These are phyloP conservation scores for Petunia hybrid DNA, from an alignment of 305 asterid genomes.

Conservation along the genomic window DNA sequence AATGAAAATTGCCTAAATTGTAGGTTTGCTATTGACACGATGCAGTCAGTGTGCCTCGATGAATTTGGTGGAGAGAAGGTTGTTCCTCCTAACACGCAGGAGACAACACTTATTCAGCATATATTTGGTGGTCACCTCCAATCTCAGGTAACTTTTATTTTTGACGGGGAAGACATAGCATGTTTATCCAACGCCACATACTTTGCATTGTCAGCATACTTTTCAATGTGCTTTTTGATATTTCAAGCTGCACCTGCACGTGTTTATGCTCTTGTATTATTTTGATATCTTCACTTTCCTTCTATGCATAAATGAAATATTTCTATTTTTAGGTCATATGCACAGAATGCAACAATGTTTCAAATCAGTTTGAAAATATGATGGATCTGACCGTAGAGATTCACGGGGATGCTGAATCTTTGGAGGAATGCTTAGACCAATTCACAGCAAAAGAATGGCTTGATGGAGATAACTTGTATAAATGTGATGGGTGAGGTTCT, in stretches of 20 bases:
- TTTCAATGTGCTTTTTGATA: neutral
- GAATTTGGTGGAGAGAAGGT: slow-evolving; percentile 95
- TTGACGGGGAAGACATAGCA: neutral
- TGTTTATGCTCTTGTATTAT: slow-evolving; percentile 10
- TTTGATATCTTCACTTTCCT: slow-evolving; percentile 34
- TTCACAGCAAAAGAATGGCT: slow-evolving; percentile 91
- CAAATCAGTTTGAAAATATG: slow-evolving; percentile 93
- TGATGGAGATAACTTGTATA: slow-evolving; percentile 98
- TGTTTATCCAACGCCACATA: neutral
- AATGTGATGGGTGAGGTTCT: slow-evolving; percentile 82
- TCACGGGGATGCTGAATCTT: slow-evolving; percentile 93
- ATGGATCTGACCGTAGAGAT: slow-evolving; percentile 99
- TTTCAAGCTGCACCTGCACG: neutral
- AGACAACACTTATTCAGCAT: slow-evolving; percentile 96
- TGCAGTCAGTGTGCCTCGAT: slow-evolving; percentile 96
- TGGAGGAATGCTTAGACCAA: slow-evolving; percentile 97
- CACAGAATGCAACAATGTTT: slow-evolving; percentile 77
- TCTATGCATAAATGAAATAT: neutral
- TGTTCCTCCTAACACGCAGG: slow-evolving; percentile 79
- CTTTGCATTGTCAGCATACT: slow-evolving; percentile 27
- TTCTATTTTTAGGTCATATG: slow-evolving; percentile 75
- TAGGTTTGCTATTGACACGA: slow-evolving; percentile 97
- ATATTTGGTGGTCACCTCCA: slow-evolving; percentile 95
- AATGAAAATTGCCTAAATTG: slow-evolving; percentile 31
- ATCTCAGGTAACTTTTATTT: slow-evolving; percentile 73